These are phyloP conservation scores for Daldinia concentrica DNA, from an alignment of 495 filamentous ascomycete species.

Conservation along the genomic window DNA sequence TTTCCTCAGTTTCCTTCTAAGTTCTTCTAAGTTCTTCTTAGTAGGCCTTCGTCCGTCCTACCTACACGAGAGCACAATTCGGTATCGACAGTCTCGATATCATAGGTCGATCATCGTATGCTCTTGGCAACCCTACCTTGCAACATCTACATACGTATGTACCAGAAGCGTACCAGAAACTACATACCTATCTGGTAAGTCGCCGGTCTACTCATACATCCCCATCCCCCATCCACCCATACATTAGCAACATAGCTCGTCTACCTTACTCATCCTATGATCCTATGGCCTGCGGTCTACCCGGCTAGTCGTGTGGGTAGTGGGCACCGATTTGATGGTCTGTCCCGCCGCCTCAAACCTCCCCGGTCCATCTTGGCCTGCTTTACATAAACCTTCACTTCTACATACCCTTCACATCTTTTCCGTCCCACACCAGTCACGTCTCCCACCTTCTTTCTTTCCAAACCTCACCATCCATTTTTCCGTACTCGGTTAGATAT, in stretches of 20 bases:
- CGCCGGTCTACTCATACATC: slow-evolving; percentile 14
- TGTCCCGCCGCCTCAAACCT: slow-evolving; percentile 51
- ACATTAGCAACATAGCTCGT: slow-evolving; percentile 13
- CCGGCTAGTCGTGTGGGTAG: slow-evolving; percentile 45
- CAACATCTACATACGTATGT: slow-evolving; percentile 19
- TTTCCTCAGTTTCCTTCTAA: background rate
- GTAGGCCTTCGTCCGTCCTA: background rate
- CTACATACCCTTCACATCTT: slow-evolving; percentile 36
- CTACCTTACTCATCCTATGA: slow-evolving; percentile 23
- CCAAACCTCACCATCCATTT: slow-evolving; percentile 32
- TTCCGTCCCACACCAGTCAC: slow-evolving; percentile 49
- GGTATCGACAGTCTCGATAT: slow-evolving; percentile 34
- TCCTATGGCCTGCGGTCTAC: slow-evolving; percentile 24
- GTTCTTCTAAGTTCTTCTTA: background rate
- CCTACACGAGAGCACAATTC: slow-evolving; percentile 7
- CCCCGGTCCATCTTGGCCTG: slow-evolving; percentile 46
- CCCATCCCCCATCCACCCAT: slow-evolving; percentile 4
- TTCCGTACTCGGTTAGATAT: slow-evolving; percentile 14
- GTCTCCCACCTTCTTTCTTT: slow-evolving; percentile 44
- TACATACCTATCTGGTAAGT: slow-evolving; percentile 25
- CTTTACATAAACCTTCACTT: slow-evolving; percentile 49
- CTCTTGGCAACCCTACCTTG: slow-evolving; percentile 27
- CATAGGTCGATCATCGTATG: slow-evolving; percentile 41
- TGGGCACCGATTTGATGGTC: slow-evolving; percentile 47
- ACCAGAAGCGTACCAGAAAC: background rate